Base-by-base conservation (phyloP, 2,329 filamentous ascomycete genomes). In the Aspergillus sp. region DNA sequence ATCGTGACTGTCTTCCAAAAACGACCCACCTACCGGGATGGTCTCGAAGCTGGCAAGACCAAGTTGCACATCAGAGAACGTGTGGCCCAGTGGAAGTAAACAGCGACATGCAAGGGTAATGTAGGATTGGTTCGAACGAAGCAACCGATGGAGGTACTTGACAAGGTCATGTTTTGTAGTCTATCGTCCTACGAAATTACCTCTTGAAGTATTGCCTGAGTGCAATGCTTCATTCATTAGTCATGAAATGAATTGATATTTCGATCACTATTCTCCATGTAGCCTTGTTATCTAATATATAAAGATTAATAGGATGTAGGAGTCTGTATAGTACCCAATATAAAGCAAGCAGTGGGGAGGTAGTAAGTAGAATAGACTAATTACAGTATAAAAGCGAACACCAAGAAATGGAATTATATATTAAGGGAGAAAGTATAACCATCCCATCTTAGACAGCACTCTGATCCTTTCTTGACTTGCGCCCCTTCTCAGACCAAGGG, bases 1-100 rank as follows among this genome's bases (percentile, higher is more conserved):
- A 55, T 67, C 12, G 62, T 72, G 12, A 44, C 66, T 27, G 60
- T 72, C 4, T 73, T 74, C 52, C 51, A 71, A 45, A 39, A 45
- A 13, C 7, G 39, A 8, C 37, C 39, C 26, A 49, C 45, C 13
- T 39, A 39, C 12, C 26, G 33, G 13, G n/a, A 12, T 32, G 37
- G 11, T 34, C 41, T 43, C 8, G 7, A 31, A 10, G 6, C 27
- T 13, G 37, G 37, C 12, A 33, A 35, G 10, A 43, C 28, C 2
- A 46, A 46, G 36, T 33, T 48, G 11, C 34, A 44, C 13, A 39
- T 44, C 31, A 41, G 33, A 42, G 33, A 44, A 11, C 12, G 42
- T 11, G 19, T 41, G 37, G 33, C 33, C 10, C 32, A 36, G n/a
- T 36, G 34, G 34, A 36, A 36, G 34, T 36, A 36, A 36, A 12